Base-by-base conservation (phyloP, 192 early-diverging fungal genomes). In the Jimgerdemannia lactiflua region DNA sequence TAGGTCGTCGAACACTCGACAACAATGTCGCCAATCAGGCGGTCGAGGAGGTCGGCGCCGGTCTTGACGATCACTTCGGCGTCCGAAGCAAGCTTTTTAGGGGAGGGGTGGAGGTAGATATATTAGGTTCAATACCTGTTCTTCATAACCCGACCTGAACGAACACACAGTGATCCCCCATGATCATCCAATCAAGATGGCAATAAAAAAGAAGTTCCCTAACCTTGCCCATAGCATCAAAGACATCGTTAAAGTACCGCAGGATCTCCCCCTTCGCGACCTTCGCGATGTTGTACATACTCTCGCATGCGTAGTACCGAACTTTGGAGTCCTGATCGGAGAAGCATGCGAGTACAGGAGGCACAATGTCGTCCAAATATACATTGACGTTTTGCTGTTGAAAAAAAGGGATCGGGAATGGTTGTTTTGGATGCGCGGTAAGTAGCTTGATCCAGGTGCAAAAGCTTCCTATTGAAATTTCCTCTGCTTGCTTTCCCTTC, bases 301-400 rank as follows among this genome's bases (percentile, higher is more conserved):
- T 91, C 83, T 99, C 98, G 75, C 96, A 98, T 3, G 98, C 97
- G 90, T 98, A 99, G 86, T 99, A 99, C 42, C 97, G 89, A 64
- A 99, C 96, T 14, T 94, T 87, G 41, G 91, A 90, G 79, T 99
- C 98, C 70, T 92, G 95, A 79, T 99, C 96, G 4, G 86, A 81
- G 72, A 99, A 93, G 73, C 97, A 98, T 41, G 95, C 87, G 3
- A 99, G 89, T 19, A 99, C 95, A 3, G 98, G 98, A 18, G 96
- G 95, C 3, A 98, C 91, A 73, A 99, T 95, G 17, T 85, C 87
- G 49, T 89, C 87, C 10, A 98, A 79, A 69, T 93, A 91, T 18
- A 79, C 78, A 4, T 88, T 79, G 39, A 94, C 89, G 19, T 85
- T 82, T 80, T 89, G 83, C 9, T 54, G 43, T 40, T 17, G 49